These are phyloP conservation scores for Aristolochia californica DNA, from an alignment of 164 flowering plant genomes.

Conservation along the genomic window DNA sequence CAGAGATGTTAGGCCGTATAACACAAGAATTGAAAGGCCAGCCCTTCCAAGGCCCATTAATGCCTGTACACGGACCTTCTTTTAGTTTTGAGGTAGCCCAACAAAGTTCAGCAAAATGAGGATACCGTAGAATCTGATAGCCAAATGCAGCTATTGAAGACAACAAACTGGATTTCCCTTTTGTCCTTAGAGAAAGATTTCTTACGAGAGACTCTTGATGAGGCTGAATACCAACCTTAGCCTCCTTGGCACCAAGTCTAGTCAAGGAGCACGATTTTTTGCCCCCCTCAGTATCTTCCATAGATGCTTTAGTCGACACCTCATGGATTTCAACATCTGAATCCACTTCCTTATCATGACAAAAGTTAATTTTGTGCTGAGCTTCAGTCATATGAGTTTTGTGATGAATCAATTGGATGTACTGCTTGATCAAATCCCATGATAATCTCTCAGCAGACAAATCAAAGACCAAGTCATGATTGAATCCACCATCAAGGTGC, in stretches of 20 bases:
- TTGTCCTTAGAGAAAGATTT: slow-evolving; percentile 24
- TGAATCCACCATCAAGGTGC: slow-evolving; percentile 46
- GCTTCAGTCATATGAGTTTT: slow-evolving; percentile 26
- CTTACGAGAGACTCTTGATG: slow-evolving; percentile 21
- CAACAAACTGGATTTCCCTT: slow-evolving; percentile 53
- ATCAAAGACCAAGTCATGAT: slow-evolving; percentile 40
- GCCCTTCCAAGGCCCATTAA: slow-evolving; percentile 79
- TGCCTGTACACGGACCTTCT: slow-evolving; percentile 75
- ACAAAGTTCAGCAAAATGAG: slow-evolving; percentile 96
- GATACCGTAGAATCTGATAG: slow-evolving; percentile 77
- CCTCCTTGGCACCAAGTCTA: slow-evolving; percentile 4
- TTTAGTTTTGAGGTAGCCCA: slow-evolving; percentile 94
- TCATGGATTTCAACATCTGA: slow-evolving; percentile 4
- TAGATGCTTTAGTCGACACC: too few species aligned
- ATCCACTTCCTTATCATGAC: slow-evolving; percentile 10
- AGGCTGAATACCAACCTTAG: slow-evolving; percentile 6
- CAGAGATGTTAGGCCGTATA: slow-evolving; percentile 44
- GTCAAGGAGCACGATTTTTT: background rate
- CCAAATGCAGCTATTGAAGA: slow-evolving; percentile 75
- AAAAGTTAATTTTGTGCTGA: slow-evolving; percentile 11
- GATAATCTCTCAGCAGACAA: slow-evolving; percentile 49
- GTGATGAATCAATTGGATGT: slow-evolving; percentile 57
- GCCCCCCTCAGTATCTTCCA: too few species aligned
- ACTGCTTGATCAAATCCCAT: slow-evolving; percentile 42
- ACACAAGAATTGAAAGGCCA: slow-evolving; percentile 98